Conservation (phyloP, 2,329 filamentous ascomycete species). For the Lecanicillium sp. region DNA sequence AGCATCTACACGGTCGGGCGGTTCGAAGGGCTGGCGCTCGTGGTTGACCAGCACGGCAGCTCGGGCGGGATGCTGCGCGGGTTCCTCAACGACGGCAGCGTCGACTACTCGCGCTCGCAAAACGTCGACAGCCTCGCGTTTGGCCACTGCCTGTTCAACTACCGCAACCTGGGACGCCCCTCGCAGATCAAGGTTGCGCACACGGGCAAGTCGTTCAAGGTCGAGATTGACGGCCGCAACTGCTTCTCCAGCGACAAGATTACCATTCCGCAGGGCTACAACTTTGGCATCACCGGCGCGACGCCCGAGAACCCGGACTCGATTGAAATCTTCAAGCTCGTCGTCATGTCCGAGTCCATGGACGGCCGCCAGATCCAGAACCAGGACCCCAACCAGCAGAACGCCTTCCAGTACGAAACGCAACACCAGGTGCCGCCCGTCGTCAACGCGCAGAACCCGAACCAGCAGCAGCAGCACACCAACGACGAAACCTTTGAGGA, state of each 20-base stretch:
- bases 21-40: slow-evolving; percentile 86
- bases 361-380: slow-evolving; percentile 16
- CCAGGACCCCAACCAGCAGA: slow-evolving; percentile 17
- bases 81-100: slow-evolving; percentile 86
- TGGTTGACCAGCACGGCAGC: slow-evolving; percentile 77
- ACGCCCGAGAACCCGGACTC: slow-evolving; percentile 89
- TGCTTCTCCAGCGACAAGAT: slow-evolving; percentile 85
- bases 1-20: slow-evolving; percentile 78
- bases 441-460: slow-evolving; percentile 1
- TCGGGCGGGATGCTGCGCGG: slow-evolving; percentile 74
- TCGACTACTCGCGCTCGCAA: slow-evolving; percentile 68
- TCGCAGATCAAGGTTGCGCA: slow-evolving; percentile 70
- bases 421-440: slow-evolving; percentile 16
- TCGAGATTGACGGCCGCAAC: slow-evolving; percentile 68
- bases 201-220: slow-evolving; percentile 57
- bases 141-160: slow-evolving; percentile 83
- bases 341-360: slow-evolving; percentile 54
- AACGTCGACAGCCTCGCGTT: slow-evolving; percentile 83
- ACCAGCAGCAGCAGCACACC: slow-evolving; percentile 8
- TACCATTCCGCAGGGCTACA: slow-evolving; percentile 69
- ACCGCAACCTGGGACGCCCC: slow-evolving; percentile 83
- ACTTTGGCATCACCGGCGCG: slow-evolving; percentile 79
- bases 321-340: slow-evolving; percentile 86
- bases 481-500: slow-evolving; percentile 27
- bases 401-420: slow-evolving; percentile 18